A percentile compares a stretch with the other conserved stretches of the same genome.
These are phyloP conservation scores for Cyberlindnera bimundalis DNA, from an alignment of 805 yeast species.

Conservation along the genomic window DNA sequence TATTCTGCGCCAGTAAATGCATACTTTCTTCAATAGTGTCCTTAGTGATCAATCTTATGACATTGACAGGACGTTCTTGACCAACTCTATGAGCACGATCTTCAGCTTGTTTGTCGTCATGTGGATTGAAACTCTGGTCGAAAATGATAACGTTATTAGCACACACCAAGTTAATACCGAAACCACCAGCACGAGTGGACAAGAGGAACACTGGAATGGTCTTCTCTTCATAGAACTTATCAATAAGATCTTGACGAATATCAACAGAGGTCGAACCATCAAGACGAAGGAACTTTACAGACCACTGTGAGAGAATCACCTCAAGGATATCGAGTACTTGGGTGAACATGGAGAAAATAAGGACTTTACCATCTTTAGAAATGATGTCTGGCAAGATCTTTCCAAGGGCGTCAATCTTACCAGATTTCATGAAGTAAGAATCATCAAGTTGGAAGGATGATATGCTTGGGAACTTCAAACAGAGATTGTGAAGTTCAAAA, in stretches of 20 bases:
- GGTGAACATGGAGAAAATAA: conserved; percentile 89
- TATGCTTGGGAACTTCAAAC: conserved; percentile 69
- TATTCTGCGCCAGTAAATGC: conserved; percentile 79
- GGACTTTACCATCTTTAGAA: conserved; percentile 59
- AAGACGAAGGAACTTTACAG: conserved; percentile 71
- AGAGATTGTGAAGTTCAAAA: conserved; percentile 74
- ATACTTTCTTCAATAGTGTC: conserved; percentile 89
- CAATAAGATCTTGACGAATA: conserved; percentile 87
- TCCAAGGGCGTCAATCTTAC: conserved; percentile 62
- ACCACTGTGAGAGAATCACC: conserved; percentile 57
- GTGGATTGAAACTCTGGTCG: conserved; percentile 96
- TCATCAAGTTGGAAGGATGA: conserved; percentile 53
- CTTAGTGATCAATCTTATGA: conserved; percentile 67
- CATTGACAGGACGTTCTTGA: conserved; percentile 79
- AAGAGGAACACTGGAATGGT: conserved; percentile 81
- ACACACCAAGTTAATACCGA: conserved; percentile 94
- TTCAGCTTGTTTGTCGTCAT: conserved; percentile 97
- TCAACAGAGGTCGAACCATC: conserved; percentile 97
- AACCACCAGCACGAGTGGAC: conserved; percentile 98
- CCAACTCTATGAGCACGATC: conserved; percentile 99
- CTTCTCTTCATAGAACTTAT: conserved; percentile 77
- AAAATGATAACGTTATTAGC: conserved; percentile 90
- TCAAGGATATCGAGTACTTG: conserved; percentile 89
- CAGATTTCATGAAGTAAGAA: conserved; percentile 62
- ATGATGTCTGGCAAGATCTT: conserved; percentile 58